phyloP scores from a whole-genome alignment of 2,329 filamentous ascomycete species.

The Trichophyton equinum region DNA sequence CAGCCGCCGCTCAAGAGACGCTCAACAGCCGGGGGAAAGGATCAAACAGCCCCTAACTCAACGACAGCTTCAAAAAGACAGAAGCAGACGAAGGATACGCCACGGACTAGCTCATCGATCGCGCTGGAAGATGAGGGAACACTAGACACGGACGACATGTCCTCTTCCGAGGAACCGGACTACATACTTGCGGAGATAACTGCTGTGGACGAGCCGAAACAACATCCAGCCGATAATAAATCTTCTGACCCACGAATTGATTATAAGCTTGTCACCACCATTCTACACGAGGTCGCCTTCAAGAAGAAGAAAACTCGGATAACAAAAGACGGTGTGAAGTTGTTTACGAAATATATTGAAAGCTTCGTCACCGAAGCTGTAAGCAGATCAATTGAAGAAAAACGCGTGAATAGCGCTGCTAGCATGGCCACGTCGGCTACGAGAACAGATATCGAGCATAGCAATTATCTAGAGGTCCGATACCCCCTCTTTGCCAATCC shows the following conservation, averaged over 20 bases:
- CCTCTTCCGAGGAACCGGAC: conserved; percentile 25
- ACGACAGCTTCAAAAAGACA: not conserved
- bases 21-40: not conserved
- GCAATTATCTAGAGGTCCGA: not conserved
- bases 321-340: conserved; percentile 60
- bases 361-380: conserved; percentile 84
- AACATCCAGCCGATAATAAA: conserved; percentile 14
- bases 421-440: conserved; percentile 6
- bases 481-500: not conserved
- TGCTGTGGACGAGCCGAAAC: conserved; percentile 5
- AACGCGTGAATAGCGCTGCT: conserved; percentile 33
- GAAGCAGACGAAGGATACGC: not conserved
- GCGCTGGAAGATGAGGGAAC: not conserved
- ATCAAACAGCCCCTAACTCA: not conserved
- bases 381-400: conserved; percentile 62
- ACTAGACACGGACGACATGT: conserved; percentile 14
- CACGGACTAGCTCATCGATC: not conserved
- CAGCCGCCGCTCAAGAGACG: not conserved
- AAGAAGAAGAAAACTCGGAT: conserved; percentile 57
- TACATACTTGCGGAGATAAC: conserved; percentile 37
- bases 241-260: conserved; percentile 43
- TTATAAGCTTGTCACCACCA: conserved; percentile 56
- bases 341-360: conserved; percentile 76
- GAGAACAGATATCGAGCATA: not conserved
- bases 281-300: conserved; percentile 76